These are phyloP conservation scores for Podila verticillata DNA, from an alignment of 192 early-diverging fungal species.

Conservation along the genomic window DNA sequence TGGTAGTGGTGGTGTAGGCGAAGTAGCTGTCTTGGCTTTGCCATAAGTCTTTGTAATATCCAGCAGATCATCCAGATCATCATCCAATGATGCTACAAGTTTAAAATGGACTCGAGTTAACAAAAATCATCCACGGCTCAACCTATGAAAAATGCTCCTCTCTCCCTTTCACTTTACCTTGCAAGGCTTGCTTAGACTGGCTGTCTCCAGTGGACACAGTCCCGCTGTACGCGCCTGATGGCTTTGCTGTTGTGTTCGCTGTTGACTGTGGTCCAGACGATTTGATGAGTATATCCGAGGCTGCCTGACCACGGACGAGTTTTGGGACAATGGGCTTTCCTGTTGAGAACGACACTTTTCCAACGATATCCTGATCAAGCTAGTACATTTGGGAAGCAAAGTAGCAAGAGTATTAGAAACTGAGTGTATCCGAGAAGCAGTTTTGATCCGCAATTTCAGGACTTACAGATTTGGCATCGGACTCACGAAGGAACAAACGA, in stretches of 20 bases:
- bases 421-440: too few species aligned
- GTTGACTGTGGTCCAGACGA: background rate
- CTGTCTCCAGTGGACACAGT: background rate
- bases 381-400: background rate
- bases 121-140: background rate
- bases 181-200: background rate
- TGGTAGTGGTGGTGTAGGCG: background rate
- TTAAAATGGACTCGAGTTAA: background rate
- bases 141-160: background rate
- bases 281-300: slow-evolving; percentile 38
- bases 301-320: slow-evolving; percentile 34
- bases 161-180: background rate
- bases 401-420: too few species aligned
- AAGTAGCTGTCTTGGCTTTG: background rate
- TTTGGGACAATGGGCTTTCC: slow-evolving; percentile 48
- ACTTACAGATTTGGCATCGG: slow-evolving; percentile 32
- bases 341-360: slow-evolving; percentile 42
- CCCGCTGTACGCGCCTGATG: slow-evolving; percentile 3
- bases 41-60: slow-evolving; percentile 46
- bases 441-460: background rate
- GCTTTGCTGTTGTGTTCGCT: background rate
- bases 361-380: slow-evolving; percentile 40
- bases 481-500: slow-evolving; percentile 28
- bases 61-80: slow-evolving; percentile 39
- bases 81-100: slow-evolving; percentile 18